Percentiles rank a stretch among this genome's conserved stretches.
Conservation (phyloP, 805 yeast genomes). For the Candida orba region DNA sequence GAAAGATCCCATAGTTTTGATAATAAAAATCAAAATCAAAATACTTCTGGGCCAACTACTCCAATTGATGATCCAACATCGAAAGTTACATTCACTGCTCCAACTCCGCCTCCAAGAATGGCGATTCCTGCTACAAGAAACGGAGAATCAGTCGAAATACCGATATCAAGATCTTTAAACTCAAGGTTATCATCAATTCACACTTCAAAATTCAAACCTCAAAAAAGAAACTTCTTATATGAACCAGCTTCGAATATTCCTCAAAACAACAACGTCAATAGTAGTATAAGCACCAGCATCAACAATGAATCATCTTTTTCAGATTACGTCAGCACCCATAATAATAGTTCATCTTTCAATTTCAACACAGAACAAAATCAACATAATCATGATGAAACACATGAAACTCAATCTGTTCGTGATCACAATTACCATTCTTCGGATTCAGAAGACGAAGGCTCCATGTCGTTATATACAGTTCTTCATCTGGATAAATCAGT, state of each 20-base stretch:
- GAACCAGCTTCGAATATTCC: neutral
- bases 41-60: slow-evolving; percentile 9
- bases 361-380: slow-evolving; percentile 15
- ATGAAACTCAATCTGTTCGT: slow-evolving; percentile 3
- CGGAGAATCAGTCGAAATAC: slow-evolving; percentile 75
- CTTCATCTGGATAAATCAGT: slow-evolving; percentile 29
- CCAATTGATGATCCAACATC: slow-evolving; percentile 15
- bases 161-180: slow-evolving; percentile 26
- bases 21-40: slow-evolving; percentile 13
- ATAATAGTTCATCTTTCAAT: slow-evolving; percentile 13
- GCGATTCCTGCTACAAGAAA: slow-evolving; percentile 77
- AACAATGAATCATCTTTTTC: slow-evolving; percentile 17
- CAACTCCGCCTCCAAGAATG: slow-evolving; percentile 60
- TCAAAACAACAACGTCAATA: neutral
- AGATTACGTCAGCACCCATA: slow-evolving; percentile 20
- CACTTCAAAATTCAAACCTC: slow-evolving; percentile 18
- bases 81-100: slow-evolving; percentile 27
- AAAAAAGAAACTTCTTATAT: neutral
- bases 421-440: slow-evolving; percentile 5
- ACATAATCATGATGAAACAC: slow-evolving; percentile 1
- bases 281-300: neutral
- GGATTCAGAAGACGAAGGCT: slow-evolving; percentile 53
- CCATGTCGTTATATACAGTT: slow-evolving; percentile 59
- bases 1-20: slow-evolving; percentile 17
- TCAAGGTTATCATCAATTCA: slow-evolving; percentile 21